These are phyloP conservation scores for Ambrosia artemisiifolia DNA, from an alignment of 129 eudicot genomes.

Conservation along the genomic window DNA sequence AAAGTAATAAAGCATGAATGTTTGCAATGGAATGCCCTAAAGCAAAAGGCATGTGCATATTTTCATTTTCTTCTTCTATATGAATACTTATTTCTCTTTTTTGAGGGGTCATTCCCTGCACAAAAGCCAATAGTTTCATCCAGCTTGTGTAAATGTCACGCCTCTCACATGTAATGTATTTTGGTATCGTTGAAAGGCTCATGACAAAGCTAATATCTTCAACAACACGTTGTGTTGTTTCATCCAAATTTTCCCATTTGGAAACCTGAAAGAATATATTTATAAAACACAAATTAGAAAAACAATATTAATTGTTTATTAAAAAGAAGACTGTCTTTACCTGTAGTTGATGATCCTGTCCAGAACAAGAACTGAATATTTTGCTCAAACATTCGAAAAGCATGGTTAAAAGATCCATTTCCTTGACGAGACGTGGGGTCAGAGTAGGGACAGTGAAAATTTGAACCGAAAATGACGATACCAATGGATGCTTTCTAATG, in stretches of 20 bases:
- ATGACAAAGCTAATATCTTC: constrained; percentile 85
- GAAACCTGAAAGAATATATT: constrained; percentile 43
- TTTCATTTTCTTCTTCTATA: constrained; percentile 82
- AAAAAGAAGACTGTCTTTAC: constrained; percentile 30
- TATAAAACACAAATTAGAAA: neutral
- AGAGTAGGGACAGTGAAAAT: constrained; percentile 81
- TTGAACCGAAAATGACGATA: constrained; percentile 83
- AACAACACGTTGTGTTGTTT: constrained; percentile 74
- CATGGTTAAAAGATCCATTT: constrained; percentile 64
- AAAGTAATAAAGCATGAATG: constrained; percentile 67
- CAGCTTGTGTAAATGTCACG: constrained; percentile 60
- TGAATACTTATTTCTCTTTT: constrained; percentile 81
- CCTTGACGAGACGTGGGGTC: constrained; percentile 86
- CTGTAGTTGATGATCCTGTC: constrained; percentile 76
- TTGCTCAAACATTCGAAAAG: constrained; percentile 67
- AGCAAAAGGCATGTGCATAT: constrained; percentile 67
- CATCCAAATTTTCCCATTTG: constrained; percentile 67
- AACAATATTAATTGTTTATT: neutral
- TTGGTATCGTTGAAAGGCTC: constrained; percentile 78
- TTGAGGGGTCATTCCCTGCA: constrained; percentile 93
- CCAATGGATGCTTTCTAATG: constrained; percentile 54
- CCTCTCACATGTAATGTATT: constrained; percentile 48
- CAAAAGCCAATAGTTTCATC: constrained; percentile 76
- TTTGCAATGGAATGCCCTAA: constrained; percentile 68
- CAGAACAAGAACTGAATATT: constrained; percentile 56